These are phyloP conservation scores for Vitis riparia DNA, from an alignment of 164 flowering plant genomes.

Conservation along the genomic window DNA sequence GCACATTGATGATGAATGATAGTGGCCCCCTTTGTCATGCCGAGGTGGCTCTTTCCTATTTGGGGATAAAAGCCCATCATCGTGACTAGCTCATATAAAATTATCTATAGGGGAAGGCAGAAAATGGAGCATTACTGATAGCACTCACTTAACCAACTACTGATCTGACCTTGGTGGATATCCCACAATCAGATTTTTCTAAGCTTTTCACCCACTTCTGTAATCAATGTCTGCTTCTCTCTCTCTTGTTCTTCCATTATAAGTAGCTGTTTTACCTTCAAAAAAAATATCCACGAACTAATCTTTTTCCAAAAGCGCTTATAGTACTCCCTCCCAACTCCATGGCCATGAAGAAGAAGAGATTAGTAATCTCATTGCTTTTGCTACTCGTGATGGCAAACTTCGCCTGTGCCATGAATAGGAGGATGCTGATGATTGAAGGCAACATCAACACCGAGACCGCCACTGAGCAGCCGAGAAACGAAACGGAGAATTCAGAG, in stretches of 20 bases:
- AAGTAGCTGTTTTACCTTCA: background rate
- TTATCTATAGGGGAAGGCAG: background rate
- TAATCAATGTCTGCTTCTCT: background rate
- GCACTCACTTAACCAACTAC: background rate
- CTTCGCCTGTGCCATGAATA: background rate
- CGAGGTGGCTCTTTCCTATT: background rate
- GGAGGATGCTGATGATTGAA: background rate
- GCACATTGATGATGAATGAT: too few relatives aligned
- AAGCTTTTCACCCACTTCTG: background rate
- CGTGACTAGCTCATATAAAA: background rate
- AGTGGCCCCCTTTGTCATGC: too few relatives aligned
- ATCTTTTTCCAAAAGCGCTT: background rate
- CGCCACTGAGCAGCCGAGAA: background rate
- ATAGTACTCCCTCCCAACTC: background rate
- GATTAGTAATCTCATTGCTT: background rate
- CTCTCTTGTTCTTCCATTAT: background rate
- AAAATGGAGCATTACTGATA: background rate
- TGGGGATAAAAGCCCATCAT: background rate
- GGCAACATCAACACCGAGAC: background rate
- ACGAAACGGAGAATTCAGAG: background rate
- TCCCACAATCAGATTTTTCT: slow-evolving; percentile 5
- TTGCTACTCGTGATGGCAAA: background rate
- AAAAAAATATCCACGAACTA: background rate
- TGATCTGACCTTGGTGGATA: slow-evolving; percentile 10
- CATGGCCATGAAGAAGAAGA: background rate